Evolutionary conservation across 1,284 basidiomycete genomes (phyloP).

Genomic region (Cutaneotrichosporon curvatum): DNA sequence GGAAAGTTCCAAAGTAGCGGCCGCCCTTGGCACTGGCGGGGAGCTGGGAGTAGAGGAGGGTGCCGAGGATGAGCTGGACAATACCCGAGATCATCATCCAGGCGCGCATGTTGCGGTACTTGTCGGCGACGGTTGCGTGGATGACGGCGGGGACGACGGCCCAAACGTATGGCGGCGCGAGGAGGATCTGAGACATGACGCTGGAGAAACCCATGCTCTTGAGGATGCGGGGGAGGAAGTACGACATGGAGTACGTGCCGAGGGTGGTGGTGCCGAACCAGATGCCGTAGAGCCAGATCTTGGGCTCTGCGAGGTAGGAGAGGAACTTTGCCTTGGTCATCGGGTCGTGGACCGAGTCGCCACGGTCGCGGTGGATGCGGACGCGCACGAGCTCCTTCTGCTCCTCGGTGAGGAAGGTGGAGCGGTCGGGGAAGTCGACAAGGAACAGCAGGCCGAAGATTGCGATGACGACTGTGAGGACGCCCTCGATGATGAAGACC

Average conservation of each 20-base stretch:
- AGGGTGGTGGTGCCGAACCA: conserved; percentile 35
- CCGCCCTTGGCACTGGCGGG: conserved; percentile 19
- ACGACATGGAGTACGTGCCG: conserved; percentile 22
- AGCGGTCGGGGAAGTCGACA: conserved; percentile 49
- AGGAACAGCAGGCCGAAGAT: conserved; percentile 27
- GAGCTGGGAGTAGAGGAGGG: conserved; percentile 9
- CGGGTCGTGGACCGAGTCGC: conserved; percentile 44
- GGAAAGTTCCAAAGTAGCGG: conserved; percentile 46
- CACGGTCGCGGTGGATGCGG: conserved; percentile 48
- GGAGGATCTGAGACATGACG: conserved; percentile 35
- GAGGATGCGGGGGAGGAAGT: conserved; percentile 46
- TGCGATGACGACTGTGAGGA: conserved; percentile 38
- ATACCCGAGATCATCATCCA: conserved; percentile 2
- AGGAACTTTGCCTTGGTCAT: conserved; percentile 41
- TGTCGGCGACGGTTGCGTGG: conserved; percentile 42
- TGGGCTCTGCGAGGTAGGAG: conserved; percentile 41
- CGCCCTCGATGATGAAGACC: conserved; percentile 13
- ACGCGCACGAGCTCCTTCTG: conserved; percentile 43
- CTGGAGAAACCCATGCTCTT: conserved; percentile 39
- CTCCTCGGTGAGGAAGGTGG: conserved; percentile 44
- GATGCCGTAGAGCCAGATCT: conserved; percentile 47
- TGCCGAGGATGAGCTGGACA: conserved; percentile 7
- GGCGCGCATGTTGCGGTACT: conserved; percentile 7
- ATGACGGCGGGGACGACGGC: conserved; percentile 40
- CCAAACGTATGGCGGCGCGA: conserved; percentile 45